These are phyloP conservation scores for Xylaria longipes DNA, from an alignment of 495 filamentous ascomycete genomes.

Conservation along the genomic window DNA sequence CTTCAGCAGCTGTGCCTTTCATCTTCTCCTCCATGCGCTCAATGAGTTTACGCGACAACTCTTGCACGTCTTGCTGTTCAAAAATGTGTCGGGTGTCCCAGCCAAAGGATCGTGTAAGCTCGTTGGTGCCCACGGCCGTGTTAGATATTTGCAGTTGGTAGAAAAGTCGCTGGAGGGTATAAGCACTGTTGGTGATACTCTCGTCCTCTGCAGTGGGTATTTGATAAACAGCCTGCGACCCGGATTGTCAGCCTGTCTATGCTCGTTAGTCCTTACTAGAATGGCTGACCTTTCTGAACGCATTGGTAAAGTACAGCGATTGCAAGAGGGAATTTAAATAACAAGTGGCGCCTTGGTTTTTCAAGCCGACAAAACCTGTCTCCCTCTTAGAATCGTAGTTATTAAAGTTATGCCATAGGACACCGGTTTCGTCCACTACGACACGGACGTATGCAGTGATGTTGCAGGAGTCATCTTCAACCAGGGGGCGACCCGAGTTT, in stretches of 20 bases:
- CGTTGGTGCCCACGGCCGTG: conserved; percentile 82
- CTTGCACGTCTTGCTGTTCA: conserved; percentile 98
- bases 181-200: conserved; percentile 85
- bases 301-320: conserved; percentile 96
- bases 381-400: conserved; percentile 99
- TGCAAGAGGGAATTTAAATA: conserved; percentile 98
- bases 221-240: conserved; percentile 84
- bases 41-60: conserved; percentile 95
- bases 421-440: conserved; percentile 95
- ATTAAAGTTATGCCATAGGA: conserved; percentile 98
- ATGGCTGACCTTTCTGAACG: conserved; percentile 82
- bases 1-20: conserved; percentile 97
- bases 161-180: conserved; percentile 91
- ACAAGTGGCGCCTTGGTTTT: conserved; percentile 97
- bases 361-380: conserved; percentile 94
- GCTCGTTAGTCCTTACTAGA: not conserved
- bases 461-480: conserved; percentile 85
- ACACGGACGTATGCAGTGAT: conserved; percentile 93
- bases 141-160: conserved; percentile 88
- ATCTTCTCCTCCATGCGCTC: conserved; percentile 95
- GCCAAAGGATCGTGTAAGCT: conserved; percentile 94
- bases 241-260: conserved; percentile 26
- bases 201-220: conserved; percentile 89
- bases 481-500: conserved; percentile 70
- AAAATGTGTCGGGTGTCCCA: conserved; percentile 99